Conservation (phyloP, 2,329 filamentous ascomycete species). For the Cytospora leucostoma region DNA sequence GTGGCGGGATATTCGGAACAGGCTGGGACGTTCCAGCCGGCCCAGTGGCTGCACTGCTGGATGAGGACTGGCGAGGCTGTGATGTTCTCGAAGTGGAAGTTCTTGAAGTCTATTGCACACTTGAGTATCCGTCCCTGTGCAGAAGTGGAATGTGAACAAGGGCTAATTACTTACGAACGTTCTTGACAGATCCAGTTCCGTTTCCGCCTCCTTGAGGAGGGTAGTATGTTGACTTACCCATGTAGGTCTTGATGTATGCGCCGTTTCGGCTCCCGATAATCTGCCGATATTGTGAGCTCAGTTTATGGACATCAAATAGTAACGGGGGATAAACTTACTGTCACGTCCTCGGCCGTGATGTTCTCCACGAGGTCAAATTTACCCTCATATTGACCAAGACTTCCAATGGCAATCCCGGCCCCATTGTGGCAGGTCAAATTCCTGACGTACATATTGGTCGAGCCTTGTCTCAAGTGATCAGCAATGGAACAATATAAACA, state of each 20-base stretch:
- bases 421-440: conserved; percentile 14
- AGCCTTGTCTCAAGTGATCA: not conserved
- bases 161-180: conserved; percentile 13
- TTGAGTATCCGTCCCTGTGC: not conserved
- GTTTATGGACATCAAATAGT: not conserved
- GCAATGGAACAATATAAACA: not conserved
- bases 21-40: conserved; percentile 14
- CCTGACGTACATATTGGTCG: conserved; percentile 10
- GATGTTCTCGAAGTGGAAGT: conserved; percentile 19
- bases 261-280: conserved; percentile 17
- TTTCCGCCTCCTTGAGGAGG: conserved; percentile 19
- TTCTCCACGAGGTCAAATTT: conserved; percentile 12
- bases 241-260: conserved; percentile 19
- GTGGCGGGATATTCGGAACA: conserved; percentile 13
- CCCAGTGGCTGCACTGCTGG: conserved; percentile 15
- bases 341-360: conserved; percentile 15
- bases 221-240: conserved; percentile 18
- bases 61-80: conserved; percentile 14
- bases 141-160: not conserved
- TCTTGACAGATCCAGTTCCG: conserved; percentile 16
- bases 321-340: not conserved
- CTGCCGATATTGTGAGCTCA: not conserved
- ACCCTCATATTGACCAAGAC: conserved; percentile 16
- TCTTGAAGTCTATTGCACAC: conserved; percentile 1
- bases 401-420: conserved; percentile 15